phyloP scores from a whole-genome alignment of 306 rosid species.

The Dalbergia cultrata region DNA sequence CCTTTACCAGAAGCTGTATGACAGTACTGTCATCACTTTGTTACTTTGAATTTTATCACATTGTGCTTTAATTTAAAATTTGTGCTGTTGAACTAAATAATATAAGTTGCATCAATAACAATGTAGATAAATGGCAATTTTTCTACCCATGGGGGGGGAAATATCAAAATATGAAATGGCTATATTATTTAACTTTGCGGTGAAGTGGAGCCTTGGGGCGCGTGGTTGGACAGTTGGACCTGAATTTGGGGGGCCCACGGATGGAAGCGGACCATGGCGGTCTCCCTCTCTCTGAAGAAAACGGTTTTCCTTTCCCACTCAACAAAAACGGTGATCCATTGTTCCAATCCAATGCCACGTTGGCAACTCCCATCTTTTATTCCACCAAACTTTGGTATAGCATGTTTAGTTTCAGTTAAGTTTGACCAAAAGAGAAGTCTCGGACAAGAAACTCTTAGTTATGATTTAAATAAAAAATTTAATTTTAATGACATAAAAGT shows the following conservation, averaged over 20 bases:
- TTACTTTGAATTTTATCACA: too few species aligned
- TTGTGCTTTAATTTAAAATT: too few species aligned
- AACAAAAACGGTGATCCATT: not conserved
- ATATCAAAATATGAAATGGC: too few species aligned
- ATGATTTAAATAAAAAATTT: too few species aligned
- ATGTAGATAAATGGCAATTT: not conserved
- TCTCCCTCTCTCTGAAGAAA: not conserved
- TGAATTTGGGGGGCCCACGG: slow-evolving; percentile 9
- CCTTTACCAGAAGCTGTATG: too few species aligned
- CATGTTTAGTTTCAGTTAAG: too few species aligned
- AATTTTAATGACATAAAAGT: too few species aligned
- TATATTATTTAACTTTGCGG: not conserved
- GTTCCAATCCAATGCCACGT: not conserved
- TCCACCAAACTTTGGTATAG: too few species aligned
- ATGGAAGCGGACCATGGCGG: not conserved
- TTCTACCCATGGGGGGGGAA: too few species aligned
- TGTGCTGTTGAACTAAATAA: not conserved
- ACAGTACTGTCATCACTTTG: too few species aligned
- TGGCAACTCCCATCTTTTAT: not conserved
- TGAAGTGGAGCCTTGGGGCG: slow-evolving; percentile 29
- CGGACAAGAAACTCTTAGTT: too few species aligned
- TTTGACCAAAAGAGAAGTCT: too few species aligned
- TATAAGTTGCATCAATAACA: not conserved
- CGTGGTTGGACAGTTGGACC: slow-evolving; percentile 34
- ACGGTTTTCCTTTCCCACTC: not conserved